Conservation (phyloP, 306 rosid species). For the Inga laurina region DNA sequence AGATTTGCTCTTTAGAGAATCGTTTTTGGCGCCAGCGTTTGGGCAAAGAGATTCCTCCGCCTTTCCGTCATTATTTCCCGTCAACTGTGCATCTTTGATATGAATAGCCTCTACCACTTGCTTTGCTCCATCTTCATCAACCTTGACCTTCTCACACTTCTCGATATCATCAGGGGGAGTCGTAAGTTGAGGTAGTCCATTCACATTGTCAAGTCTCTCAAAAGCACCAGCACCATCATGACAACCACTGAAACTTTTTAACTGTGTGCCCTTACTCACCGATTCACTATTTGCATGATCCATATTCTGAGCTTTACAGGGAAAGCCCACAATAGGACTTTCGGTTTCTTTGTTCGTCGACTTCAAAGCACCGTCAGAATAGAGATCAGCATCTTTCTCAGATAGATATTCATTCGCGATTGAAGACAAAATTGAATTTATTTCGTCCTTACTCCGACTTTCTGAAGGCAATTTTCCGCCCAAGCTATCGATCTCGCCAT, state of each 20-base stretch:
- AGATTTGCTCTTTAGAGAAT: constrained; percentile 33
- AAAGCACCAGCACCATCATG: not conserved
- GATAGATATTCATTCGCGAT: constrained; percentile 5
- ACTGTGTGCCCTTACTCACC: not conserved
- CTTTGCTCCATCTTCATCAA: constrained; percentile 9
- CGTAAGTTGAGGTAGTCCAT: constrained; percentile 23
- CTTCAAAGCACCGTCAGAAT: not conserved
- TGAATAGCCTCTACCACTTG: constrained; percentile 7
- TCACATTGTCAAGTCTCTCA: constrained; percentile 10
- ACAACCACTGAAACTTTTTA: constrained; percentile 1
- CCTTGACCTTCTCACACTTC: constrained; percentile 1
- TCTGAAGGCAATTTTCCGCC: not conserved
- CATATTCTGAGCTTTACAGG: constrained; percentile 1
- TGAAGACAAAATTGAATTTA: not conserved
- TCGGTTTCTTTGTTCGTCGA: not conserved
- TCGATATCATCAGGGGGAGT: constrained; percentile 51
- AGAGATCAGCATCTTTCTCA: not conserved
- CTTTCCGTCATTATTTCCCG: not conserved
- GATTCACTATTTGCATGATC: not conserved
- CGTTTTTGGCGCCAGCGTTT: constrained; percentile 11
- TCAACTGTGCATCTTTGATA: not conserved
- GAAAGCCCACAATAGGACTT: constrained; percentile 28
- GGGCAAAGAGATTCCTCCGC: constrained; percentile 9
- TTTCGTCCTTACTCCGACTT: not conserved
- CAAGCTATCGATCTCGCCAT: not conserved